Base-by-base conservation (phyloP, 345 rosid species). In the Hibiscus tridactylites region DNA sequence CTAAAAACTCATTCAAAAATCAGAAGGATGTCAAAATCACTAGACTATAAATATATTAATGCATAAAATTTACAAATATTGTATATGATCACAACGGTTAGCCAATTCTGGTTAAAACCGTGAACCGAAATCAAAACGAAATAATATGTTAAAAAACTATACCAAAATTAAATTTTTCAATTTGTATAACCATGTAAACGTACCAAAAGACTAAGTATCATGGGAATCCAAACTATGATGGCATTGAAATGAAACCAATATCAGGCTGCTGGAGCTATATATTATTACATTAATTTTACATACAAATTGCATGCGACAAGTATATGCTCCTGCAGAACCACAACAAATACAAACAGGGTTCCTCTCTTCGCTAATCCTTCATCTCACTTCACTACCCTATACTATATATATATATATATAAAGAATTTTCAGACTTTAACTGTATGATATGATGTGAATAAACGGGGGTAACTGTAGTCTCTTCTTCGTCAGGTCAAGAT, bases 401-500 rank as follows among this genome's bases (percentile, higher is more conserved):
- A n/a, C 6, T 49, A 13, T 49, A 49, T 49, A 2, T 16, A 50
- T 21, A 21, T 21, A 21, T 21, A 21, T 21, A 21, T 21, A 50
- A 50, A 50, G 56, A 50, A 50, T 50, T 50, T 50, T 2, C 56
- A 17, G 16, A 29, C 17, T 59, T 59, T 31, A 58, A 7, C n/a
- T 58, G 4, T 58, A 5, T 58, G 3, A 57, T 26, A n/a, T 1
- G 3, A 56, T 56, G 21, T 2, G 42, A 61, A 31, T 31, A 12
- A 10, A 31, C 1, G 19, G 54, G 17, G 4, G 50, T 9, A 12
- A 46, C 0, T 12, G 54, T 4, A 50, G 54, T 50, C 5, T 15
- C 16, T 13, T 50, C 54, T 50, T 53, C 59, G 17, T 21, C 82
- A 93, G 67, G 86, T 79, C 85, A 94, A 79, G 53, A 94, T 83